Evolutionary conservation across 2,329 filamentous ascomycete species (phyloP), one percentile per base, ranked within the genome.

Genomic region (Penicillium sclerotiorum): DNA sequence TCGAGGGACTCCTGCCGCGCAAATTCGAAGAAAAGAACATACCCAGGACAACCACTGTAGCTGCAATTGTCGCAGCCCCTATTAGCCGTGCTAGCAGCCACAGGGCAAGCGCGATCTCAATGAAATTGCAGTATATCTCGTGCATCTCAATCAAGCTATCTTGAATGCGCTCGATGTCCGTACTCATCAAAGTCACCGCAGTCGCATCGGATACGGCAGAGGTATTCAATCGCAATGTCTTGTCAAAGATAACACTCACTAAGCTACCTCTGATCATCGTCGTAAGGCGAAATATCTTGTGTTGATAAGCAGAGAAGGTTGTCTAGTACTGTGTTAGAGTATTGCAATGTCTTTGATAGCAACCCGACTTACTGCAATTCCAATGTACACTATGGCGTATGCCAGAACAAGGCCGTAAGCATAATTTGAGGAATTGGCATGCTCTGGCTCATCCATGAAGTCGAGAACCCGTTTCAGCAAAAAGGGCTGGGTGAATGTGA

Each of bases 401-500:
- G 72, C 71, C 8, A 61, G 70, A 35, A 73, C 66, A 5, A 76
- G 56, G 1, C 65, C 72, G 39, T 66, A 67, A 0, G 69, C 70
- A 30, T 61, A 59, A 30, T 66, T 63, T 39, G 36, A 17, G 2
- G 58, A 57, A 22, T 60, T 57, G 21, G 52, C 49, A 28, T 58
- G 52, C 28, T 59, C 56, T 7, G 54, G 52, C 15, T 59, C 56
- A 2, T 42, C 48, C 52, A 59, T 56, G 12, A 59, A 60, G 32
- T 54, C 30, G 2, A 59, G 43, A 5, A 60, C 56, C 4, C 55
- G 47, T 38, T 58, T 37, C 8, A 78, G 71, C 20, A 79, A 70
- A 20, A 79, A 73, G 0, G 77, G 76, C 30, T 79, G 77, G 5
- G 72, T 67, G 45, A 77, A 77, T 5, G 60, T 71, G 55, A 79